Evolutionary conservation across 352 stramenopile species (phyloP), one percentile per base, ranked within the genome.

Genomic region (Aphanomyces stellatus): DNA sequence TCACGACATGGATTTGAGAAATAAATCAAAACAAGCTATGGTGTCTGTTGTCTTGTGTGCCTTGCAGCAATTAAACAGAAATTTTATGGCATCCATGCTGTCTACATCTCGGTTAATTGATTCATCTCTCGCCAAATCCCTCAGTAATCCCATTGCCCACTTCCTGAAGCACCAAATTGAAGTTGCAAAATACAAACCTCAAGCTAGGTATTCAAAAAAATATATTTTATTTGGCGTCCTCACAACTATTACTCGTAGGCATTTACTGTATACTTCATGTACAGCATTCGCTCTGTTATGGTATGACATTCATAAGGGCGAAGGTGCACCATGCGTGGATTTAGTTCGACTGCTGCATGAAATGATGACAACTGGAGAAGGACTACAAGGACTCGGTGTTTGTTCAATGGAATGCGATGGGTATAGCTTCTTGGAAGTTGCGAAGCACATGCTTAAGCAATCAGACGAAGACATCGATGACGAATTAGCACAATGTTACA

Each of bases 401-500:
- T 67, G 60, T 19, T 15, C 37, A 22, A 15, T 57, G 11, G 41
- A 55, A 1, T 27, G 10, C 24, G 37, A 67, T 15, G 11, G 15
- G 3, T 35, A 34, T 30, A 57, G 30, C 49, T 57, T 57, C 27
- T 35, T 57, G 49, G 22, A 57, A 57, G 30, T 57, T 1, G 49
- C 49, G 11, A 57, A 57, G 30, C 11, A 30, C 30, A 57, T 57
- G 49, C 49, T 57, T 22, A 15, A n/a, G 10, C 22, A 74, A 62
- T 48, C 42, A 22, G 37, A 69, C n/a, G 59, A 73, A 48, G 25
- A 64, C n/a, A 77, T 88, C 30, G 78, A 88, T 10, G 70, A 70
- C 15, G 78, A 76, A 24, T 30, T 88, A 2, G 81, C 76, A 15
- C 85, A 93, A 60, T 88, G 80, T 62, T 91, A 85, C 35, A 74